phyloP scores from a whole-genome alignment of 495 filamentous ascomycete genomes.

The Xylona heveae region DNA sequence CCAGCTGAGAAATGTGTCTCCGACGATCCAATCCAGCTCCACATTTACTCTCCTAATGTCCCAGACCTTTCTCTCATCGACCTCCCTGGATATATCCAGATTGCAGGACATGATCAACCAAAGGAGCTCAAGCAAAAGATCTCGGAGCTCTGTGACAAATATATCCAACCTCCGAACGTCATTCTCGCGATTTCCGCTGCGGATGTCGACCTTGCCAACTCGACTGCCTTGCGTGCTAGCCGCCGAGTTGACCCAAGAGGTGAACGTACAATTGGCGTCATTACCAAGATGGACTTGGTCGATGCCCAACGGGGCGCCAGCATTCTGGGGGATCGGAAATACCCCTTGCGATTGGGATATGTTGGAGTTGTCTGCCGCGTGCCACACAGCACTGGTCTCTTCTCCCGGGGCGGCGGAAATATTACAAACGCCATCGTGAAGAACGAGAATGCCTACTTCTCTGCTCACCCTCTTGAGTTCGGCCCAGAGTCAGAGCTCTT shows the following conservation, averaged over 20 bases:
- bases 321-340: slow-evolving; percentile 74
- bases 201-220: slow-evolving; percentile 93
- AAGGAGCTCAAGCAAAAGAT: slow-evolving; percentile 89
- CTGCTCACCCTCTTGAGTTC: slow-evolving; percentile 59
- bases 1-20: slow-evolving; percentile 77
- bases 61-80: slow-evolving; percentile 94
- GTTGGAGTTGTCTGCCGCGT: slow-evolving; percentile 82
- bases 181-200: slow-evolving; percentile 95
- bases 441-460: slow-evolving; percentile 82
- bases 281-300: slow-evolving; percentile 98
- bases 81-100: slow-evolving; percentile 92
- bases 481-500: slow-evolving; percentile 45
- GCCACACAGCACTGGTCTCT: slow-evolving; percentile 50
- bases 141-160: slow-evolving; percentile 90
- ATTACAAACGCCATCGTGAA: slow-evolving; percentile 62
- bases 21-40: slow-evolving; percentile 89
- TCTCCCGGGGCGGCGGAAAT: slow-evolving; percentile 65
- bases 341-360: slow-evolving; percentile 88
- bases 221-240: slow-evolving; percentile 76
- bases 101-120: slow-evolving; percentile 77
- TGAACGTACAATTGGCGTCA: slow-evolving; percentile 89
- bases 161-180: slow-evolving; percentile 88
- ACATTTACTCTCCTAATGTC: slow-evolving; percentile 85
- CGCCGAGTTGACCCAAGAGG: slow-evolving; percentile 83
- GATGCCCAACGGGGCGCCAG: slow-evolving; percentile 56